Evolutionary conservation across 2,329 filamentous ascomycete species (phyloP), one percentile per base, ranked within the genome.

Genomic region (Monosporascus sp.): DNA sequence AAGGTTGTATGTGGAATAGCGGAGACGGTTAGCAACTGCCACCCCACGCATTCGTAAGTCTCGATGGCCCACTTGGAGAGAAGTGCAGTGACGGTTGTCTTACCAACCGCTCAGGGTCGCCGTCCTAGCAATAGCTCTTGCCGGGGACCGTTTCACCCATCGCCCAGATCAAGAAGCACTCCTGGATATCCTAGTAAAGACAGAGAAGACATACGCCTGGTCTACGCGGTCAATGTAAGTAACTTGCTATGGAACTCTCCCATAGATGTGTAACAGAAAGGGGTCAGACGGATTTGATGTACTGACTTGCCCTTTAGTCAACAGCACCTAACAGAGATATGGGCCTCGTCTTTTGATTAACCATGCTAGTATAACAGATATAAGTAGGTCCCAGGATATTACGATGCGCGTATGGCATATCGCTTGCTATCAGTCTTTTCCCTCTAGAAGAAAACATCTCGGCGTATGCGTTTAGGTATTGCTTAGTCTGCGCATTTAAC

Each of bases 121-220:
- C 9, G 62, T 58, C 20, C 63, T 65, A 61, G 59, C 62, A 6
- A 64, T 65, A 16, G 55, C 59, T 0, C 48, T 63, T 43, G 63
- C 63, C 5, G 72, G 72, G 1, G 71, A 74, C 45, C 68, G 68
- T n/a, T 72, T 71, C 52, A 62, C 57, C 2, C 57, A 65, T 27
- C 56, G 58, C 17, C 50, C 37, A 22, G 67, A 69, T 41, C 64
- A 70, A 51, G 60, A 66, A 49, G 68, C 65, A 22, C 55, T 72
- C 35, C 48, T 70, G 11, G 57, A 62, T 19, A 61, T 72, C 6
- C 55, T 72, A 48, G 52, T 58, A n/a, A 58, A 58, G 35, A 68
- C 66, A 22, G 69, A 70, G 52, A 56, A 55, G 49, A 59, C 41
- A 38, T 53, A 51, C 40, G 55, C 50, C 9, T 56, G 58, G 52